Evolutionary conservation across 2,329 filamentous ascomycete genomes (phyloP), one percentile per base, ranked within the genome.

Genomic region (Endocalyx cinctus): DNA sequence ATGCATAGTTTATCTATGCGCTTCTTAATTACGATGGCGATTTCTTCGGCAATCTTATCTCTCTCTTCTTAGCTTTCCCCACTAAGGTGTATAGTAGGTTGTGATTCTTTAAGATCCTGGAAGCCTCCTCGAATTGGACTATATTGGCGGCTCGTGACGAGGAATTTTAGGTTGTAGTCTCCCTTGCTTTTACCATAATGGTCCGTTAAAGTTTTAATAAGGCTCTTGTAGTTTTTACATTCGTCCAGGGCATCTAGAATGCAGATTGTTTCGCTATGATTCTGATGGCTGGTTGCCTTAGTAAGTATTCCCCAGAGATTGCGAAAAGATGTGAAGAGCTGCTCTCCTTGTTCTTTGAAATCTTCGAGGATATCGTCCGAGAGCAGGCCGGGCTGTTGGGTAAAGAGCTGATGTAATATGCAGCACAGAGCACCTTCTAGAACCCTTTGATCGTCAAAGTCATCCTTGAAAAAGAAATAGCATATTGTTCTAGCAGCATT

Each of bases 201-300:
- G 6, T 47, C 29, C 4, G 35, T 31, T 12, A 66, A 27, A 3
- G 40, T 45, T 3, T 48, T 6, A 3, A 43, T 38, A 6, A 65
- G 35, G 5, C 18, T 6, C n/a, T n/a, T n/a, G n/a, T 41, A 31
- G 12, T 46, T 51, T 12, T 49, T 29, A 34, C 64, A 67, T 42
- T 67, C 63, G 30, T 68, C 63, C 3, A 67, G 33, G 5, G 60
- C 63, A 45, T 69, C 64, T 2, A 67, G 29, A 17, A 67, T 34
- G 33, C 56, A 63, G 14, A n/a, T n/a, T n/a, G n/a, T n/a, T n/a
- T n/a, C n/a, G n/a, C 64, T 31, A 10, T 61, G 42, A 23, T 58
- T 17, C 17, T 36, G 17, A 2, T 12, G 17, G 15, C 11, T 15
- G 2, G 23, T 28, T 10, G 12, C 23, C 11, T 11, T 5, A 3